Base-by-base conservation (phyloP, 106 monocot species). In the Amphibolis antarctica region DNA sequence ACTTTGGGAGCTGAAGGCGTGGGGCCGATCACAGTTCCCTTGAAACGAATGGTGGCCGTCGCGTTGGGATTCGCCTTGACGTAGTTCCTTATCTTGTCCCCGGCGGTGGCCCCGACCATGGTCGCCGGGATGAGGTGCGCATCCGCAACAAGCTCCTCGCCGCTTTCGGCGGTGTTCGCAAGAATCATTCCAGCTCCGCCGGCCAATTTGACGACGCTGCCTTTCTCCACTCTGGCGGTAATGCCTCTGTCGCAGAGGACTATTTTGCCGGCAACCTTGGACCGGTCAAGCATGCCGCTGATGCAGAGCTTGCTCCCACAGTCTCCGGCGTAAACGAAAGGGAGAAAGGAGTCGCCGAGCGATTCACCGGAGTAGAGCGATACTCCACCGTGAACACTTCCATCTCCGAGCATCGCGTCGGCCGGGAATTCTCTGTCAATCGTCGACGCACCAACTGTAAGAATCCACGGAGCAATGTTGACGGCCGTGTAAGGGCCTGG, bases 381-480 rank as follows among this genome's bases (percentile, higher is more conserved):
- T 12, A 86, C 81, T 18, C 94, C 89, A 0, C 55, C 56, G 47
- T 75, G 65, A 6, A 64, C 49, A 14, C 49, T 63, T 12, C 90
- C 82, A 53, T 85, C 75, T 0, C 90, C 90, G 46, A 90, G 80
- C 5, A 75, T 28, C 0, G 78, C 96, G 28, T 98, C 86, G 11
- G 96, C 90, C 0, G 90, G 90, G 57, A 86, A 96, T 20, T 90
- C 83, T 3, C 90, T 63, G 44, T 96, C 84, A 20, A 90, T 59
- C 19, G 84, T 90, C n/a, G 89, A 90, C 0, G 89, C 96, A 0
- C 96, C 96, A 9, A 96, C 96, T 12, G 96, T 96, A 9, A 96
- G 69, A 10, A 96, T 84, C 96, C 96, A 96, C 11, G 96, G 96
- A 0, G 90, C 90, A 52, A 80, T 55, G 55, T 98, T 98, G 28